Conservation (phyloP, 108 stramenopile genomes). For the Pseudonitzschia pungens region DNA sequence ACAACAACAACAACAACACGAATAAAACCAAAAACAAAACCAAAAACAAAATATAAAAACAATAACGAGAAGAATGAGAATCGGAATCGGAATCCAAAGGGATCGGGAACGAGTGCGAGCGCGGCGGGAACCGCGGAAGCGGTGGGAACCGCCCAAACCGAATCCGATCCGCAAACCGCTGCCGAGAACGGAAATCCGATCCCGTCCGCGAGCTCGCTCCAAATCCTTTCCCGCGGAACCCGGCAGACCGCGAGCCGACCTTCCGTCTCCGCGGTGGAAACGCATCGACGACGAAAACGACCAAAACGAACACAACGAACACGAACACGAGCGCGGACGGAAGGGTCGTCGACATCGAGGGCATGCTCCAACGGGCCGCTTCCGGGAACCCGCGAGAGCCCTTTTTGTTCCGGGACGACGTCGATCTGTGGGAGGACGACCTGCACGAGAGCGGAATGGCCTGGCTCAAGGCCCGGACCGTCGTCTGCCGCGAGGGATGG, state of each 20-base stretch:
- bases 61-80: no score
- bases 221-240: no score
- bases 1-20: neutral
- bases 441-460: constrained; percentile 7
- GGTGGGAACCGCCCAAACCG: no score
- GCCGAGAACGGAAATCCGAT: no score
- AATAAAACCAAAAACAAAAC: neutral
- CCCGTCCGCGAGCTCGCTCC: no score
- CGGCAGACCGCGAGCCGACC: no score
- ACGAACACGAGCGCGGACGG: no score
- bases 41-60: no score
- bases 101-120: no score
- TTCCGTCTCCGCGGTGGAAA: neutral
- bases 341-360: constrained; percentile 6
- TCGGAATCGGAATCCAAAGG: no score
- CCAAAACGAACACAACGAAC: neutral
- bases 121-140: no score
- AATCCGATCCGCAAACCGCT: no score
- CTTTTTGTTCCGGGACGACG: neutral
- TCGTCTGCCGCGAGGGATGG: constrained; percentile 2
- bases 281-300: neutral
- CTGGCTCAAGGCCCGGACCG: neutral
- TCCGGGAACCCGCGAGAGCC: neutral
- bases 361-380: neutral
- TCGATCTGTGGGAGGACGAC: constrained; percentile 8